Conservation (phyloP, 2,329 filamentous ascomycete genomes). For the Arthrinium puccinioides region DNA sequence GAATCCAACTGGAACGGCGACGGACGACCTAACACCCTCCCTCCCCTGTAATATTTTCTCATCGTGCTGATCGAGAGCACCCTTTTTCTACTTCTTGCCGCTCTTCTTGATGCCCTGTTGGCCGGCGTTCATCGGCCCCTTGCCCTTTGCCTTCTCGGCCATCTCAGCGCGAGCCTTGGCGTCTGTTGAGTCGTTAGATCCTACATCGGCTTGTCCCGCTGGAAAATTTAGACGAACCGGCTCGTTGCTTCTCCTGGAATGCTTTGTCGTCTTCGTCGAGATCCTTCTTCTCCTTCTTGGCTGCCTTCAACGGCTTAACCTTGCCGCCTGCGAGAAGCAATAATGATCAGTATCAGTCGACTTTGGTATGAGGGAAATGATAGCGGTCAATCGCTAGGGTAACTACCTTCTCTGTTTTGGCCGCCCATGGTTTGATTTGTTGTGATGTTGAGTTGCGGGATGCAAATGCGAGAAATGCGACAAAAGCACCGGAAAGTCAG, state of each 20-base stretch:
- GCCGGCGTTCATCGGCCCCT: constrained; percentile 81
- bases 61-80: no score
- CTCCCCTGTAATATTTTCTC: no score
- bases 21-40: no score
- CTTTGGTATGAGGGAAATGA: neutral
- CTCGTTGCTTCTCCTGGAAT: constrained; percentile 75
- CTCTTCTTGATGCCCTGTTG: constrained; percentile 95
- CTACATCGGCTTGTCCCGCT: neutral
- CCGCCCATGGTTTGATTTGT: constrained; percentile 67
- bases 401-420: constrained; percentile 55
- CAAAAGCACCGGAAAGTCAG: no score
- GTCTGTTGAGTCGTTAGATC: constrained; percentile 38
- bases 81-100: constrained; percentile 75
- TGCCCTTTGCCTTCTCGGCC: constrained; percentile 74
- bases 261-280: constrained; percentile 82
- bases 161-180: constrained; percentile 81
- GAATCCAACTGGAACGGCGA: no score
- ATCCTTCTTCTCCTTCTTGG: constrained; percentile 80
- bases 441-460: no score
- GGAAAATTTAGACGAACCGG: constrained; percentile 50
- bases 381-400: neutral
- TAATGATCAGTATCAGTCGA: constrained; percentile 11
- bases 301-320: constrained; percentile 76
- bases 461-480: no score
- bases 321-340: constrained; percentile 57